Evolutionary conservation across 768 basidiomycete genomes (phyloP).

Genomic region (Lactarius evosmus): DNA sequence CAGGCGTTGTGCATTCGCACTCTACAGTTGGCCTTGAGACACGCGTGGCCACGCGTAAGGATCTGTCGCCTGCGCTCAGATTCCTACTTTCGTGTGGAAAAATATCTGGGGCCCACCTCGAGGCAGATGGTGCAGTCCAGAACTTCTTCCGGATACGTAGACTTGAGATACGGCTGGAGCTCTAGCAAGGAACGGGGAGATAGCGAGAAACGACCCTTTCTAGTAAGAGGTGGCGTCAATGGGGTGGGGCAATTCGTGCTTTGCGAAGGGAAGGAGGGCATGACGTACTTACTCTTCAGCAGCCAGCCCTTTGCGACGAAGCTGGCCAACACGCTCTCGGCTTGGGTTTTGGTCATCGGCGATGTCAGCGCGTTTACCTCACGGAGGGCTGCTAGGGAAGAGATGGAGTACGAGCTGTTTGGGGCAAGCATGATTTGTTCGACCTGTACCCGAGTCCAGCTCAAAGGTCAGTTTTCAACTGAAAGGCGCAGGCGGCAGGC

Average conservation of each 20-base stretch:
- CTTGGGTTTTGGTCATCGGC: slow-evolving; percentile 72
- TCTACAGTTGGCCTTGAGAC: slow-evolving; percentile 59
- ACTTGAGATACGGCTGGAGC: slow-evolving; percentile 67
- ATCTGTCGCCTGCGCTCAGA: slow-evolving; percentile 41
- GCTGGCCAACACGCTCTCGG: slow-evolving; percentile 66
- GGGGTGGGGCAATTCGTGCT: background rate
- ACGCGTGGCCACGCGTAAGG: slow-evolving; percentile 65
- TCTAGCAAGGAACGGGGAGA: slow-evolving; percentile 74
- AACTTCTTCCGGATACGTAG: slow-evolving; percentile 66
- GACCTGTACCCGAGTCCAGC: slow-evolving; percentile 47
- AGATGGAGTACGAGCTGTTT: slow-evolving; percentile 67
- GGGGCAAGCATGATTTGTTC: slow-evolving; percentile 86
- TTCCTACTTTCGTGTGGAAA: background rate
- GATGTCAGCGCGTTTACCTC: slow-evolving; percentile 53
- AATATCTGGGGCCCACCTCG: slow-evolving; percentile 45
- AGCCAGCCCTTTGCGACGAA: slow-evolving; percentile 86
- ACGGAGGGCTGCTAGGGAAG: slow-evolving; percentile 72
- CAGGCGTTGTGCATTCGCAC: slow-evolving; percentile 64
- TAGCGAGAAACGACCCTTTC: slow-evolving; percentile 67
- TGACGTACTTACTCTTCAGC: slow-evolving; percentile 66
- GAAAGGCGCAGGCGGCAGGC: background rate
- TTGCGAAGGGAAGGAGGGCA: background rate
- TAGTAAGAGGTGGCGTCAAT: background rate
- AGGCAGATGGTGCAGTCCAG: slow-evolving; percentile 72
- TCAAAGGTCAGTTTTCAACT: background rate